A percentile compares a stretch with the other conserved stretches of the same genome.
phyloP scores from a whole-genome alignment of 2,329 filamentous ascomycete genomes.

The Stachybotrys chartarum region DNA sequence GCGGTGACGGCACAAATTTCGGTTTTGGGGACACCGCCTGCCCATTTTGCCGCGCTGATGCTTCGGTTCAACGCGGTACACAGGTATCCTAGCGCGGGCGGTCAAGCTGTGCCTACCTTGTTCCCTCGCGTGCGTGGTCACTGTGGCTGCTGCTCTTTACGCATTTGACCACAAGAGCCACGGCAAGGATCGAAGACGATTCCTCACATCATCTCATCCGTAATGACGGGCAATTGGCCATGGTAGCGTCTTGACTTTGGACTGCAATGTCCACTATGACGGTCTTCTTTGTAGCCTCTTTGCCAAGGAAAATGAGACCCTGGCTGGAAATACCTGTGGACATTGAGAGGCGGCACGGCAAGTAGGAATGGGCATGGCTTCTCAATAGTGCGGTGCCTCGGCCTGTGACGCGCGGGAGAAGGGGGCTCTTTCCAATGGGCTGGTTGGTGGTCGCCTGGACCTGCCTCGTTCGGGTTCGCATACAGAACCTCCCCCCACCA shows the following conservation, averaged over 20 bases:
- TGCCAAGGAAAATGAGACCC: no score
- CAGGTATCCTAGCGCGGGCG: no score
- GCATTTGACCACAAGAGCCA: no score
- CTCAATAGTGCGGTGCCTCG: neutral
- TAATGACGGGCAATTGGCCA: no score
- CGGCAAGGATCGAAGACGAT: no score
- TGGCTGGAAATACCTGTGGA: neutral
- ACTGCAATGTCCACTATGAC: no score
- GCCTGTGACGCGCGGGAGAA: neutral
- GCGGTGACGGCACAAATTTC: neutral
- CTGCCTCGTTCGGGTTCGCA: neutral
- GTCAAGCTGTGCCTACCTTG: no score
- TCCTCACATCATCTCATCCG: no score
- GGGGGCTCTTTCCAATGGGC: neutral
- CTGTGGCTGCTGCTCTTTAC: no score
- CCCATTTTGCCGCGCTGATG: neutral
- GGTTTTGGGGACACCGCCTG: neutral
- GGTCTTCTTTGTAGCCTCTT: no score
- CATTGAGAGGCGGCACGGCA: neutral
- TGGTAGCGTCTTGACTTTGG: no score
- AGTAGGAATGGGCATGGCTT: neutral
- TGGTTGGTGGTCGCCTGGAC: neutral
- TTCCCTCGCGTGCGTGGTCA: no score
- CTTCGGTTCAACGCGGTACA: neutral
- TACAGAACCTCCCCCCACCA: neutral